Conservation (phyloP, 768 basidiomycete genomes). For the Cyclocybe cylindracea region DNA sequence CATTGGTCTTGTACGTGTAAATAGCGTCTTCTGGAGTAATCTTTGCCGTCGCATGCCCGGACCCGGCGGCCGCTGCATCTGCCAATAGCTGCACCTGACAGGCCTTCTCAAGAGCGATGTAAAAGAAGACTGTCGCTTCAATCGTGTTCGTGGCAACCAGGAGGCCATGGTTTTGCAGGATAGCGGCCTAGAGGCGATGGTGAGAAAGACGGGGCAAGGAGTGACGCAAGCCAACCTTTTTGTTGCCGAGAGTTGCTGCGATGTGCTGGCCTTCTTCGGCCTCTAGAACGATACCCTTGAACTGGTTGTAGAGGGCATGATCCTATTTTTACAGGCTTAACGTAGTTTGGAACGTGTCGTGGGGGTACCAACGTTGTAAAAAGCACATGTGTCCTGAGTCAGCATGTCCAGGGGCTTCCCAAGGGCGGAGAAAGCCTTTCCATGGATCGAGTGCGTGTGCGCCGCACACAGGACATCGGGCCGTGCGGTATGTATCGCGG, state of each 20-base stretch:
- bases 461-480: conserved; percentile 49
- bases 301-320: conserved; percentile 43
- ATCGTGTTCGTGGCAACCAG: conserved; percentile 40
- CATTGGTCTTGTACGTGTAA: conserved; percentile 23
- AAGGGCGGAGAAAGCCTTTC: conserved; percentile 50
- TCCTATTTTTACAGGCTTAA: conserved; percentile 23
- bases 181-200: conserved; percentile 29
- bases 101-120: conserved; percentile 41
- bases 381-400: conserved; percentile 45
- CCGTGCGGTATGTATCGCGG: conserved; percentile 45
- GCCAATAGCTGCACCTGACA: conserved; percentile 50
- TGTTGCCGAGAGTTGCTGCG: conserved; percentile 39
- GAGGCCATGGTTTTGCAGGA: conserved; percentile 45
- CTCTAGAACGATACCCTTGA: conserved; percentile 49
- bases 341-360: conserved; percentile 2
- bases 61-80: conserved; percentile 37
- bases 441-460: conserved; percentile 49
- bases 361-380: conserved; percentile 33
- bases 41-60: conserved; percentile 21
- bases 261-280: conserved; percentile 46
- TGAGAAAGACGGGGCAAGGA: neutral
- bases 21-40: conserved; percentile 28
- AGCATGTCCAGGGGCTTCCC: conserved; percentile 43
- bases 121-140: conserved; percentile 44
- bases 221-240: conserved; percentile 25